These are phyloP conservation scores for Skeletonema grethae DNA, from an alignment of 108 stramenopile genomes.

Conservation along the genomic window DNA sequence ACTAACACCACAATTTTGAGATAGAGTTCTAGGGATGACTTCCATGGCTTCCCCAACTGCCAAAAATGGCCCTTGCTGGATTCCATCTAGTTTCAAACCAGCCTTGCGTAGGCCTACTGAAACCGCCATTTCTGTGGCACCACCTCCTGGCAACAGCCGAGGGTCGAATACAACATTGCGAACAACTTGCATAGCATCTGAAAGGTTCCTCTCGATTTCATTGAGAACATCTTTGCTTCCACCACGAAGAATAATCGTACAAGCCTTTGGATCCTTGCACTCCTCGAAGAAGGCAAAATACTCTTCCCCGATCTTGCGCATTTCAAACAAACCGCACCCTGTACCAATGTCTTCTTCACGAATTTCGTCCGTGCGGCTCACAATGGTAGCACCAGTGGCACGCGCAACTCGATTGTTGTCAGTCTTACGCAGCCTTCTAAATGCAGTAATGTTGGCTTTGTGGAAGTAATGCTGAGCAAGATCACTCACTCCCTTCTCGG, in stretches of 20 bases:
- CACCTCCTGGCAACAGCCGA: slow-evolving; percentile 97
- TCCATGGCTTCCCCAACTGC: slow-evolving; percentile 98
- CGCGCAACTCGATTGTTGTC: slow-evolving; percentile 99
- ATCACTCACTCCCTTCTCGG: slow-evolving; percentile 99
- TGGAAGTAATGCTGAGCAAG: slow-evolving; percentile 99
- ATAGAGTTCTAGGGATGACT: slow-evolving; percentile 98
- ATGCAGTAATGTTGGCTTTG: slow-evolving; percentile 98
- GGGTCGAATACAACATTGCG: slow-evolving; percentile 98
- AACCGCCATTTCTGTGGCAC: slow-evolving; percentile 99
- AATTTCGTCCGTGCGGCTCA: slow-evolving; percentile 97
- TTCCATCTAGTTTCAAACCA: slow-evolving; percentile 77
- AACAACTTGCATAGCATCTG: slow-evolving; percentile 99
- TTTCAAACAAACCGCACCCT: slow-evolving; percentile 98
- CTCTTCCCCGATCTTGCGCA: slow-evolving; percentile 97
- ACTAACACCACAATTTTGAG: slow-evolving; percentile 98
- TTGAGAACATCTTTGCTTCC: slow-evolving; percentile 99
- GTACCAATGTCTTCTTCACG: slow-evolving; percentile 98
- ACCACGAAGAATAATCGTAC: slow-evolving; percentile 97
- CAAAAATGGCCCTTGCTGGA: slow-evolving; percentile 94
- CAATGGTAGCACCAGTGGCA: slow-evolving; percentile 98
- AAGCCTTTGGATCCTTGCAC: slow-evolving; percentile 98
- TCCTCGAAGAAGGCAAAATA: slow-evolving; percentile 99
- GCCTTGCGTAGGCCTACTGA: slow-evolving; percentile 86
- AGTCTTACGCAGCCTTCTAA: slow-evolving; percentile 98
- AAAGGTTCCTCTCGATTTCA: slow-evolving; percentile 98